Evolutionary conservation across 345 rosid genomes (phyloP).

Genomic region (Eucalyptus brandiana): DNA sequence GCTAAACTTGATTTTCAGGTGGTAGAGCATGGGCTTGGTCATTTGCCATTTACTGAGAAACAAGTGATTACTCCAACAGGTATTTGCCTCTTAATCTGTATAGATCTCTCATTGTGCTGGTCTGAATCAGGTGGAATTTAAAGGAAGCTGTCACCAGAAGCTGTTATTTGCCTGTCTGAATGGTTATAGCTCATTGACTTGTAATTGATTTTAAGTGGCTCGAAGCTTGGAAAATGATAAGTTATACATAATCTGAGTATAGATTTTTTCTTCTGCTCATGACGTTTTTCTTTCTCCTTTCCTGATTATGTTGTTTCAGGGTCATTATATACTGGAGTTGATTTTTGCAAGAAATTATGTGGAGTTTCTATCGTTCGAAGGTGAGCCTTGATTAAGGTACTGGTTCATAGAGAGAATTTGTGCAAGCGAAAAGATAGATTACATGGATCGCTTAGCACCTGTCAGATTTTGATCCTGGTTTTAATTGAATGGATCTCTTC

Average conservation of each 20-base stretch:
- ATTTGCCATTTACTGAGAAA: slow-evolving; percentile 94
- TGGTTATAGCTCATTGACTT: background rate
- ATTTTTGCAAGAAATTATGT: slow-evolving; percentile 96
- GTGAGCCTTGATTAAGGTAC: slow-evolving; percentile 47
- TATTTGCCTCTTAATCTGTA: background rate
- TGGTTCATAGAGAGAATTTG: background rate
- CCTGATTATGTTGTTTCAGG: slow-evolving; percentile 28
- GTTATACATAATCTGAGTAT: background rate
- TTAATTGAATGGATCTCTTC: background rate
- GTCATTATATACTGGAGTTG: slow-evolving; percentile 83
- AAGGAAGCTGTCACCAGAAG: background rate
- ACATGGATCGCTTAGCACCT: background rate
- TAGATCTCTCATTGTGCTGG: background rate
- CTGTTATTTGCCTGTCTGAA: background rate
- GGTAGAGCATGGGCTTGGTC: slow-evolving; percentile 97
- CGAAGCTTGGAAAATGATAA: background rate
- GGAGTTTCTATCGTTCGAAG: slow-evolving; percentile 96
- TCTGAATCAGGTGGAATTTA: background rate
- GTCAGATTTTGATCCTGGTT: background rate
- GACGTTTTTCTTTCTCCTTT: background rate
- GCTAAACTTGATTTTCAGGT: slow-evolving; percentile 42
- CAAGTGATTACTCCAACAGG: slow-evolving; percentile 97
- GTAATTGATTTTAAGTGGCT: background rate
- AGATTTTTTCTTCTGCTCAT: background rate
- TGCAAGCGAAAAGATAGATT: background rate